Evolutionary conservation across 148 eudicot genomes (phyloP).

Genomic region (Rheum nobile): DNA sequence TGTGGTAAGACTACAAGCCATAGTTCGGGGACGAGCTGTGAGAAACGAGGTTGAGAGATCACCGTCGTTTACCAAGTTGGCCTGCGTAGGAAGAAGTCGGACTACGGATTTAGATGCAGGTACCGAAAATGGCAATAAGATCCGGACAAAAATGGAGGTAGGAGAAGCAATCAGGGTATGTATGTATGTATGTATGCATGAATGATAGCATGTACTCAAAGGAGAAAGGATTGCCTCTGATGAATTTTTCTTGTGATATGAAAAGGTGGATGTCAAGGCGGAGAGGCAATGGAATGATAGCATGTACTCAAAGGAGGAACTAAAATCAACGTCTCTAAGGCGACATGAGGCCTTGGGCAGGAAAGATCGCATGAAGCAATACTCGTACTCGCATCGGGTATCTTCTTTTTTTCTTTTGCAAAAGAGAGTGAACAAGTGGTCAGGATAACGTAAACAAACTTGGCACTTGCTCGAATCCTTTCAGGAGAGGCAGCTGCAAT

Average conservation of each 20-base stretch:
- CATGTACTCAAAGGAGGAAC: slow-evolving; percentile 38
- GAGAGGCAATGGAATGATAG: slow-evolving; percentile 43
- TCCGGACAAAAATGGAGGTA: slow-evolving; percentile 16
- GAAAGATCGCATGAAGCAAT: slow-evolving; percentile 67
- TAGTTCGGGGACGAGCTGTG: slow-evolving; percentile 47
- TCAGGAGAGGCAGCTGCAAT: slow-evolving; percentile 46
- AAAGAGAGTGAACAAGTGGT: too few relatives aligned
- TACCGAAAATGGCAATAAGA: slow-evolving; percentile 10
- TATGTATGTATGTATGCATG: not conserved
- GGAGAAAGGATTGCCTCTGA: too few relatives aligned
- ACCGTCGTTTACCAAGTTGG: not conserved
- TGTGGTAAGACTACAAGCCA: slow-evolving; percentile 51
- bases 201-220: too few relatives aligned
- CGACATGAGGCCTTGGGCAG: slow-evolving; percentile 45
- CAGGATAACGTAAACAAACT: not conserved
- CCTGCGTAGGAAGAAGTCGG: slow-evolving; percentile 10
- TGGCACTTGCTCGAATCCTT: slow-evolving; percentile 2
- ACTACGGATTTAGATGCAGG: slow-evolving; percentile 7
- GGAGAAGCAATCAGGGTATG: slow-evolving; percentile 26
- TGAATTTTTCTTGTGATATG: not conserved
- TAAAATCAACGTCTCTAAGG: slow-evolving; percentile 32
- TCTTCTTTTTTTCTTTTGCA: not conserved
- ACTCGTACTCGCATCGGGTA: slow-evolving; percentile 73
- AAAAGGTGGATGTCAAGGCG: slow-evolving; percentile 35
- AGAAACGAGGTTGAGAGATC: not conserved